phyloP scores from a whole-genome alignment of 1,139 yeast genomes.

The Blastobotrys aristatus region DNA sequence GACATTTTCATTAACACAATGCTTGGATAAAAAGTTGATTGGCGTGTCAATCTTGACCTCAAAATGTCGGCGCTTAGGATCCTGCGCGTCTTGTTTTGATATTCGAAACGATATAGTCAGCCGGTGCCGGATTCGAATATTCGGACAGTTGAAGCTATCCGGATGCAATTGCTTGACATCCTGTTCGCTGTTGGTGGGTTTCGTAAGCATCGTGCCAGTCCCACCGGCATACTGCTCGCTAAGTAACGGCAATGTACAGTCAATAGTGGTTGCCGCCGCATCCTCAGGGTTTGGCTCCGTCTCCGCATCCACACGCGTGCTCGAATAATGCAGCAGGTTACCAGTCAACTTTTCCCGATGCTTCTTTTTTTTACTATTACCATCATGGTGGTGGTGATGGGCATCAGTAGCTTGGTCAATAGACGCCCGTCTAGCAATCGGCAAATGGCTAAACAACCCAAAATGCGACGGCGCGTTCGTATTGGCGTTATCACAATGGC shows the following conservation, averaged over 20 bases:
- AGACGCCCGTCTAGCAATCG: background rate
- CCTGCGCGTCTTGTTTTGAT: conserved; percentile 56
- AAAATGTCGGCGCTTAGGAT: conserved; percentile 64
- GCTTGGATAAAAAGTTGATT: conserved; percentile 61
- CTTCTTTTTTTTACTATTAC: conserved; percentile 3
- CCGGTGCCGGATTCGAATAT: conserved; percentile 67
- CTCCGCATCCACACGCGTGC: background rate
- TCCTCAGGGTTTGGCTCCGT: conserved; percentile 3
- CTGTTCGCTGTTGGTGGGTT: conserved; percentile 16
- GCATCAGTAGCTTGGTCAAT: background rate
- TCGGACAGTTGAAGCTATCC: conserved; percentile 62
- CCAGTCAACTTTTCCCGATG: conserved; percentile 16
- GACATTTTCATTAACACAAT: conserved; percentile 61
- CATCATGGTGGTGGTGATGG: background rate
- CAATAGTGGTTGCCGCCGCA: conserved; percentile 16
- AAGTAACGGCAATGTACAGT: conserved; percentile 23
- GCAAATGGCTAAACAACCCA: conserved; percentile 10
- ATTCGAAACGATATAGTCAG: conserved; percentile 75
- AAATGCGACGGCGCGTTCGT: background rate
- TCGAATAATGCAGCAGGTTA: conserved; percentile 17
- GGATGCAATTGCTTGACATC: conserved; percentile 44
- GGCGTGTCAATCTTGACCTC: conserved; percentile 91
- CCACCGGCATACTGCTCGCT: conserved; percentile 16
- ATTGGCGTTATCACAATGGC: background rate
- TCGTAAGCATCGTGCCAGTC: conserved; percentile 17